A percentile compares a stretch with the other conserved stretches of the same genome.
Conservation (phyloP, 2,329 filamentous ascomycete species). For the Akanthomyces muscarius region DNA sequence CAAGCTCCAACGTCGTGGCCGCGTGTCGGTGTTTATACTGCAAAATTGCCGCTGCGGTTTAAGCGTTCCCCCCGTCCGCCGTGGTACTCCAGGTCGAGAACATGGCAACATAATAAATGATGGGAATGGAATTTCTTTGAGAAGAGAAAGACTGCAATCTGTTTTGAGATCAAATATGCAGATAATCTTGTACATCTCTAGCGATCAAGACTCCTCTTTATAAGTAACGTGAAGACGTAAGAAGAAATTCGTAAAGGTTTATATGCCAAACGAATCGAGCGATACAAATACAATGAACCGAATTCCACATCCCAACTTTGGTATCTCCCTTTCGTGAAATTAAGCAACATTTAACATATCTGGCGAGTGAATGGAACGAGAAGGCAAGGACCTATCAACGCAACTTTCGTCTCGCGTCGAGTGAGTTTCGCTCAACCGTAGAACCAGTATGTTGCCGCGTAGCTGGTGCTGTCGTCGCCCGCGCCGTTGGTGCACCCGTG, state of each 20-base stretch:
- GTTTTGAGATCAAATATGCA: not conserved
- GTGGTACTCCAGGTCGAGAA: too few species aligned
- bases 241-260: conserved; percentile 3
- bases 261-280: conserved; percentile 13
- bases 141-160: not conserved
- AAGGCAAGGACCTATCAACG: not conserved
- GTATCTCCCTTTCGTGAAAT: not conserved
- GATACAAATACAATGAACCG: conserved; percentile 1
- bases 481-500: conserved; percentile 38
- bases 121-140: not conserved
- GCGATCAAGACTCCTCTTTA: not conserved
- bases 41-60: conserved; percentile 1
- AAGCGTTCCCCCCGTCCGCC: not conserved
- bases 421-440: conserved; percentile 44
- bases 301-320: not conserved
- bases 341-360: conserved; percentile 11
- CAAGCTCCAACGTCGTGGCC: not conserved
- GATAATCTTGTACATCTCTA: conserved; percentile 10
- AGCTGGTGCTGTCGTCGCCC: conserved; percentile 48
- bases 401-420: not conserved
- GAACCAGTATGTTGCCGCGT: conserved; percentile 58
- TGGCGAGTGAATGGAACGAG: conserved; percentile 4
- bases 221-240: not conserved
- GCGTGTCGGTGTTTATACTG: not conserved
- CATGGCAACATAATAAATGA: not conserved